phyloP scores from a whole-genome alignment of 1,139 yeast genomes.

The Zygoascus hellenicus region DNA sequence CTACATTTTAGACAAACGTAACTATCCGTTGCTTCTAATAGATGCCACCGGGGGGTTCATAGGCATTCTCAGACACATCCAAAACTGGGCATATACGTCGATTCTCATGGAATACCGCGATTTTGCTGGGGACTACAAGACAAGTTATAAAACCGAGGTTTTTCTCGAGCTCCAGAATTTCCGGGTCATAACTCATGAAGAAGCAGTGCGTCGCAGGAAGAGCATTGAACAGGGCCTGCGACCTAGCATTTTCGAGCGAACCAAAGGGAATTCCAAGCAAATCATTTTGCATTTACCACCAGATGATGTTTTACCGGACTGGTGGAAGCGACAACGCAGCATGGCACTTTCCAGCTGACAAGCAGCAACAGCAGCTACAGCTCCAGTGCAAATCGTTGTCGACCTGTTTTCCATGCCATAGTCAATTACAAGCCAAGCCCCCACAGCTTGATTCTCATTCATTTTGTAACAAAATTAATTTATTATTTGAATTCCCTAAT shows the following conservation, averaged over 20 bases:
- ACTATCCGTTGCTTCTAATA: slow-evolving; percentile 66
- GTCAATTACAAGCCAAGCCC: no score
- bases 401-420: no score
- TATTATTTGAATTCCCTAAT: no score
- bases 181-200: slow-evolving; percentile 20
- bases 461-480: no score
- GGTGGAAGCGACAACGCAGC: slow-evolving; percentile 46
- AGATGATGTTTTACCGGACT: slow-evolving; percentile 56
- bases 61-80: slow-evolving; percentile 74
- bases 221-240: slow-evolving; percentile 15
- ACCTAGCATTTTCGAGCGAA: not conserved
- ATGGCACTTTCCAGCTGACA: slow-evolving; percentile 21
- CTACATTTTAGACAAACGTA: slow-evolving; percentile 53
- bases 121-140: slow-evolving; percentile 58
- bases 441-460: no score
- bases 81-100: slow-evolving; percentile 84
- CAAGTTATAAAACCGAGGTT: slow-evolving; percentile 75
- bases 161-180: slow-evolving; percentile 63
- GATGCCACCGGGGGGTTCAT: slow-evolving; percentile 77
- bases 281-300: slow-evolving; percentile 43
- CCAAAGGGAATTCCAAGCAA: not conserved
- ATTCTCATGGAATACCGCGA: slow-evolving; percentile 79
- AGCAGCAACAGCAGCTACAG: slow-evolving; percentile 2
- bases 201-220: slow-evolving; percentile 19
- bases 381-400: no score